phyloP scores from a whole-genome alignment of 768 basidiomycete genomes.

The Tulasnella calospora region DNA sequence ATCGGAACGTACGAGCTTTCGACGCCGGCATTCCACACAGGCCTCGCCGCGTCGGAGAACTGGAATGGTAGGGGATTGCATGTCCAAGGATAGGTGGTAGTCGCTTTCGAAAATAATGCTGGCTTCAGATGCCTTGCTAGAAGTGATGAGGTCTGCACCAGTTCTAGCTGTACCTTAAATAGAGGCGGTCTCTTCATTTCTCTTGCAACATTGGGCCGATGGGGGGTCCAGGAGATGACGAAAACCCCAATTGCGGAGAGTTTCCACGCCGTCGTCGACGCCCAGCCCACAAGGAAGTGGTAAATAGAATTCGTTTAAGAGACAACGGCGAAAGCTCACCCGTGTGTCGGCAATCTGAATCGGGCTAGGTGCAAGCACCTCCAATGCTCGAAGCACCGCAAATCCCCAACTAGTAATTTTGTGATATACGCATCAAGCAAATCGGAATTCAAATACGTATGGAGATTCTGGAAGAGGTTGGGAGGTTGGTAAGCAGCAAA shows the following conservation, averaged over 20 bases:
- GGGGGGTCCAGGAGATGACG: background rate
- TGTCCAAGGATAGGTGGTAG: background rate
- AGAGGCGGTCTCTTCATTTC: background rate
- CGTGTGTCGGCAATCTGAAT: background rate
- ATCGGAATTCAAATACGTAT: background rate
- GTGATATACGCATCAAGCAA: background rate
- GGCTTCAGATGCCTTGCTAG: background rate
- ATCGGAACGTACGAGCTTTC: constrained; percentile 15
- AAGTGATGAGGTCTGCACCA: background rate
- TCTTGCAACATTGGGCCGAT: background rate
- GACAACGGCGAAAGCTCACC: background rate
- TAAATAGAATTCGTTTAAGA: background rate
- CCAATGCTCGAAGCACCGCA: background rate
- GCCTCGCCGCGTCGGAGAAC: constrained; percentile 23
- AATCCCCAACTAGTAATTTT: background rate
- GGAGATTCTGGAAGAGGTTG: background rate
- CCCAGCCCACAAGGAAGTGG: background rate
- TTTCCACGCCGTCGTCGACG: background rate
- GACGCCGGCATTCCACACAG: constrained; percentile 22
- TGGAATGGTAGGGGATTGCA: background rate
- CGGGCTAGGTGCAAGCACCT: background rate
- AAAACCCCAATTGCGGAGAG: background rate
- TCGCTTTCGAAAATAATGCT: background rate
- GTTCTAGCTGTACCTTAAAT: background rate
- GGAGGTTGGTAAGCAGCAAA: background rate